A percentile compares a stretch with the other conserved stretches of the same genome.
Evolutionary conservation across 306 rosid species (phyloP).

Genomic region (Fragaria iinumae): DNA sequence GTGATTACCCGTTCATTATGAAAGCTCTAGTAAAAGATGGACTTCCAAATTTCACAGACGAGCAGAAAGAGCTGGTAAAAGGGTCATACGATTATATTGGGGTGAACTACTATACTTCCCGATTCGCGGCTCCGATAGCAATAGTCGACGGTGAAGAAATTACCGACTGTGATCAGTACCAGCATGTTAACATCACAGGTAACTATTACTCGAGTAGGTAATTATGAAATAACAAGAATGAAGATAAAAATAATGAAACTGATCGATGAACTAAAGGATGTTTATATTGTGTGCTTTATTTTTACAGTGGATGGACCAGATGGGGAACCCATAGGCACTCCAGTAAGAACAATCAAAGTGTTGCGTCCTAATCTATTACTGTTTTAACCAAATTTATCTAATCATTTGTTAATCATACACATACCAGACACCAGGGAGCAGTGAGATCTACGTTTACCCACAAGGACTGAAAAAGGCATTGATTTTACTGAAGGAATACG

Average conservation of each 20-base stretch:
- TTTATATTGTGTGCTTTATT: neutral
- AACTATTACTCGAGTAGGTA: neutral
- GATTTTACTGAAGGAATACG: neutral
- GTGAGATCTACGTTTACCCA: neutral
- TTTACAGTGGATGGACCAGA: neutral
- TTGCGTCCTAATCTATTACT: neutral
- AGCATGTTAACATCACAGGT: neutral
- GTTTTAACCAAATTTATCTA: neutral
- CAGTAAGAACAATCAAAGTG: neutral
- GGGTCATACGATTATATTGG: constrained; percentile 6
- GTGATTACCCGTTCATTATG: constrained; percentile 1
- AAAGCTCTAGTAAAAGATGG: neutral
- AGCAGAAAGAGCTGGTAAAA: neutral
- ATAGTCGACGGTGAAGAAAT: neutral
- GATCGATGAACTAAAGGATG: neutral
- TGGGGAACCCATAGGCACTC: neutral
- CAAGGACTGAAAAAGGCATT: neutral
- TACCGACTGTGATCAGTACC: neutral
- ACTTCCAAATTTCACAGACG: neutral
- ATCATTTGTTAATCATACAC: neutral
- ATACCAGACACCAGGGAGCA: neutral
- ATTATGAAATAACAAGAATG: neutral
- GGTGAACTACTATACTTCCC: constrained; percentile 9
- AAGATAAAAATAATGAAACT: neutral
- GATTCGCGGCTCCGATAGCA: constrained; percentile 1